A percentile compares a stretch with the other conserved stretches of the same genome.
phyloP scores from a whole-genome alignment of 345 rosid species.

The Nasturtium officinale region DNA sequence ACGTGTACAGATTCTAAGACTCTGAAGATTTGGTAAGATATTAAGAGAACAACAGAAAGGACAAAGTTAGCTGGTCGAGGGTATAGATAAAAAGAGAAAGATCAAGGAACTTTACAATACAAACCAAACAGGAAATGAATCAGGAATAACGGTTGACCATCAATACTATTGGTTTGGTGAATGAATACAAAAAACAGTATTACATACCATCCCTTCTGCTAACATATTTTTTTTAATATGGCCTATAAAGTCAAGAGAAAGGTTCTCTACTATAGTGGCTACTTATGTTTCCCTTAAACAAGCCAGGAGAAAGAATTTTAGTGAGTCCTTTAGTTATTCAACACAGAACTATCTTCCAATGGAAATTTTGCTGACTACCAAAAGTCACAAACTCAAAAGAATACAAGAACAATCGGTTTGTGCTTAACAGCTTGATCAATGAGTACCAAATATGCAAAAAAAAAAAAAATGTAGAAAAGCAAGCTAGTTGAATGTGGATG shows the following conservation, averaged over 20 bases:
- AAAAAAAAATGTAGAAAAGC: not conserved
- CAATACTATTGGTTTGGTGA: not conserved
- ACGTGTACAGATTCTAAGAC: slow-evolving; percentile 1
- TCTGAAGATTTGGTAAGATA: slow-evolving; percentile 5
- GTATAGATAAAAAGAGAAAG: not conserved
- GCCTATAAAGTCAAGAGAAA: not conserved
- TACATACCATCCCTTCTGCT: not conserved
- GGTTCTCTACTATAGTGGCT: not conserved
- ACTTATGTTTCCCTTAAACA: slow-evolving; percentile 6
- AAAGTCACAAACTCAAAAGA: slow-evolving; percentile 15
- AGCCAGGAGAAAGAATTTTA: slow-evolving; percentile 9
- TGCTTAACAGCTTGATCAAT: slow-evolving; percentile 4
- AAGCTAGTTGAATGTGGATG: not conserved
- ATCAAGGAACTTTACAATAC: not conserved
- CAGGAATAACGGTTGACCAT: slow-evolving; percentile 8
- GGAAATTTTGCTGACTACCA: not conserved
- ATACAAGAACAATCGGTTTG: slow-evolving; percentile 6
- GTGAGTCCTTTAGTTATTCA: slow-evolving; percentile 5
- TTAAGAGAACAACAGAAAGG: not conserved
- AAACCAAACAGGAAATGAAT: slow-evolving; percentile 8
- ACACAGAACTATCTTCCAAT: not conserved
- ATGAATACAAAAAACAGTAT: slow-evolving; percentile 10
- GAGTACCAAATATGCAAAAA: not conserved
- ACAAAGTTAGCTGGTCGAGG: not conserved
- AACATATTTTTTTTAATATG: not conserved